A percentile compares a stretch with the other conserved stretches of the same genome.
Evolutionary conservation across 352 stramenopile species (phyloP).

Genomic region (Thalassiosira ordinaria): DNA sequence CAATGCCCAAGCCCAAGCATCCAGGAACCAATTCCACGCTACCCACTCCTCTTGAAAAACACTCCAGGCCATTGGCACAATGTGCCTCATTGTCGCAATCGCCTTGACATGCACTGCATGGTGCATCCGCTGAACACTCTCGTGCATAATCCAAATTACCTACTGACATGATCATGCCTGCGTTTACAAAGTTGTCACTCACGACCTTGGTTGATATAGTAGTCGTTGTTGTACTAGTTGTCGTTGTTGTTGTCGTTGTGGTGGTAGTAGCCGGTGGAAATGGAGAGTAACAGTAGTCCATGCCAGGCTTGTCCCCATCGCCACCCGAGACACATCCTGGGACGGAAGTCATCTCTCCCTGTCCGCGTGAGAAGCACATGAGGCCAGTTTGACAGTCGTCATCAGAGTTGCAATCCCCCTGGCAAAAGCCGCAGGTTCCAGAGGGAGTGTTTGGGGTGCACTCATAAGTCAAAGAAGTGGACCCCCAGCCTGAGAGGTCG

Average conservation of each 20-base stretch:
- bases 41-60: constrained; percentile 33
- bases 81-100: constrained; percentile 52
- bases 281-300: constrained; percentile 58
- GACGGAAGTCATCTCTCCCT: constrained; percentile 37
- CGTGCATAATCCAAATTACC: constrained; percentile 38
- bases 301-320: constrained; percentile 30
- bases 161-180: not conserved
- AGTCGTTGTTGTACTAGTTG: constrained; percentile 11
- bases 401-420: constrained; percentile 60
- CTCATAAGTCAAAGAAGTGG: constrained; percentile 10
- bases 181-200: not conserved
- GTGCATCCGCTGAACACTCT: constrained; percentile 30
- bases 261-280: constrained; percentile 20
- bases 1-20: constrained; percentile 33
- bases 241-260: constrained; percentile 41
- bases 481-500: constrained; percentile 29
- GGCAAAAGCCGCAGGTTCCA: constrained; percentile 40
- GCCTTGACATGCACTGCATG: constrained; percentile 42
- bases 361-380: constrained; percentile 45
- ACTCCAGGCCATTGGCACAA: constrained; percentile 23
- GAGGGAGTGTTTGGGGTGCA: constrained; percentile 9
- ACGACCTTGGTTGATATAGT: not conserved
- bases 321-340: constrained; percentile 45
- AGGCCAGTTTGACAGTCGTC: constrained; percentile 43
- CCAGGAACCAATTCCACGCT: constrained; percentile 46